A percentile compares a stretch with the other conserved stretches of the same genome.
Conservation (phyloP, 2,329 filamentous ascomycete species). For the Daldinia sp. region DNA sequence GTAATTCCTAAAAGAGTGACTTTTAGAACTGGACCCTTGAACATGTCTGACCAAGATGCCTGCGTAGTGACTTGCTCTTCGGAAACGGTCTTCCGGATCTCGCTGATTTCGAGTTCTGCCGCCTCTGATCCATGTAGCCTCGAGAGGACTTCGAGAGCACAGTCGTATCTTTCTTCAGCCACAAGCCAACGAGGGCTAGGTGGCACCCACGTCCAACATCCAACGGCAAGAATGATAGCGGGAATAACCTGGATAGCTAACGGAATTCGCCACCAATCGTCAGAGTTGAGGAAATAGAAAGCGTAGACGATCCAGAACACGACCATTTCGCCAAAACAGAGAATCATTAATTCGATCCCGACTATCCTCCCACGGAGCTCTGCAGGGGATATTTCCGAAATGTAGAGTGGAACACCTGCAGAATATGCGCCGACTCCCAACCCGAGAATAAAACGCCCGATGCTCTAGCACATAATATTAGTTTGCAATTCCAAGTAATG, state of each 20-base stretch:
- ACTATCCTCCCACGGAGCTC: slow-evolving; percentile 48
- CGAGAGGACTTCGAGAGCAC: slow-evolving; percentile 45
- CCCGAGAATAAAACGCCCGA: slow-evolving; percentile 48
- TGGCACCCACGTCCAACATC: slow-evolving; percentile 48
- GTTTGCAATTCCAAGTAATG: not conserved
- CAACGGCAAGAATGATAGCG: slow-evolving; percentile 47
- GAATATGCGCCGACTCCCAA: slow-evolving; percentile 51
- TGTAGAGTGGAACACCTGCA: slow-evolving; percentile 51
- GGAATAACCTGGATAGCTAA: slow-evolving; percentile 53
- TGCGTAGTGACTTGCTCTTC: slow-evolving; percentile 37
- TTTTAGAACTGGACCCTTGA: slow-evolving; percentile 46
- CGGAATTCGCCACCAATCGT: slow-evolving; percentile 53
- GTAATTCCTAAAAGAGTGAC: slow-evolving; percentile 48
- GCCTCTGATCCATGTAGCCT: slow-evolving; percentile 45
- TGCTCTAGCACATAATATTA: slow-evolving; percentile 31
- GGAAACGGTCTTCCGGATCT: slow-evolving; percentile 43
- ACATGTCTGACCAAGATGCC: slow-evolving; percentile 50
- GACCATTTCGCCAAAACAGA: slow-evolving; percentile 51
- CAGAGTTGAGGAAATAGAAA: slow-evolving; percentile 48
- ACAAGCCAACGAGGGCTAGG: slow-evolving; percentile 48
- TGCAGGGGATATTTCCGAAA: slow-evolving; percentile 51
- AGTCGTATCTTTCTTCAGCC: slow-evolving; percentile 44
- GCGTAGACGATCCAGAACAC: slow-evolving; percentile 50
- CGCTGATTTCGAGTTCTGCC: slow-evolving; percentile 67
- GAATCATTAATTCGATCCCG: slow-evolving; percentile 51